A percentile compares a stretch with the other conserved stretches of the same genome.
Conservation (phyloP, 164 flowering plant genomes). For the Protea cynaroides region DNA sequence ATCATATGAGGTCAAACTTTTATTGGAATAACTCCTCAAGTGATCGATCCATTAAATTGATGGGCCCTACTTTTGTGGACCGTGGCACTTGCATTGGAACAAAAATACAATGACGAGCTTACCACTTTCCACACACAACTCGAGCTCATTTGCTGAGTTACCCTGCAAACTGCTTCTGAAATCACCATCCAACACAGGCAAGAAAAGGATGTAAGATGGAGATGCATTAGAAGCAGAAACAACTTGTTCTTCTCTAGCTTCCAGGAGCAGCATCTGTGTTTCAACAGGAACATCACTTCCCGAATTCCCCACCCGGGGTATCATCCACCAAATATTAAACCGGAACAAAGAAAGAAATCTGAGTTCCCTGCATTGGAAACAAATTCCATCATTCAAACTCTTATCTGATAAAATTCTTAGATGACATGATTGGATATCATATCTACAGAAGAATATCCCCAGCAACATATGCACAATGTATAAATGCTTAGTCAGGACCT, state of each 20-base stretch:
- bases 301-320: constrained; percentile 45
- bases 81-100: neutral
- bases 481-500: too few relatives aligned
- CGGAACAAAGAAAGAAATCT: constrained; percentile 43
- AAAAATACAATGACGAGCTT: constrained; percentile 2
- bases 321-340: constrained; percentile 75
- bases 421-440: too few relatives aligned
- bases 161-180: constrained; percentile 67
- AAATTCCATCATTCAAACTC: neutral
- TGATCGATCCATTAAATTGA: neutral
- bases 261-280: constrained; percentile 63
- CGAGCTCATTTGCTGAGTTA: constrained; percentile 44
- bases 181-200: constrained; percentile 57
- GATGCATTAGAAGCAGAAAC: constrained; percentile 14
- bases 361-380: constrained; percentile 32
- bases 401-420: neutral
- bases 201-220: constrained; percentile 36
- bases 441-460: too few relatives aligned
- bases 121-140: constrained; percentile 65
- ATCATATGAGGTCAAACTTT: neutral
- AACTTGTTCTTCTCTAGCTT: constrained; percentile 28
- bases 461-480: too few relatives aligned
- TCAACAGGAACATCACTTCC: constrained; percentile 61
- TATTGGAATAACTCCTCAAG: neutral
- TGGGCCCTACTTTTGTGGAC: neutral